Percentiles rank a stretch among this genome's conserved stretches.
phyloP scores from a whole-genome alignment of 2,329 filamentous ascomycete genomes.

The Fusarium beomiforme region DNA sequence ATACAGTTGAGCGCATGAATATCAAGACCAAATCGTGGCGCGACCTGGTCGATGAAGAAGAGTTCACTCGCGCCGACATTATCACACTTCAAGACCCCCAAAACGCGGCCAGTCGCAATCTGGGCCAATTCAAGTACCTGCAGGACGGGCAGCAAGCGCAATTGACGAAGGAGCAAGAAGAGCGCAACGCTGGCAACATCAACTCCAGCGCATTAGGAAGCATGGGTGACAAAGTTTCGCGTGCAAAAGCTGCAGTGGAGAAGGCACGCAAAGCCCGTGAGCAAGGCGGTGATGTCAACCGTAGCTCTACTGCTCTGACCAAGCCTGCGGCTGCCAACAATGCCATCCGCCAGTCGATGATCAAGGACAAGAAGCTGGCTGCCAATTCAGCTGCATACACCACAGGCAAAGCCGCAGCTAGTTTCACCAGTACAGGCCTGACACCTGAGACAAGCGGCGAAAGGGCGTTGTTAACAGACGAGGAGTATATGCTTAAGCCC shows the following conservation, averaged over 20 bases:
- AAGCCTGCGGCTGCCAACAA: conserved; percentile 45
- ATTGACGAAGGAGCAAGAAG: conserved; percentile 75
- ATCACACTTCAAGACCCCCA: conserved; percentile 97
- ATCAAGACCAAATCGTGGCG: conserved; percentile 97
- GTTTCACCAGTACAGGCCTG: conserved; percentile 93
- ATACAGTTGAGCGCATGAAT: conserved; percentile 94
- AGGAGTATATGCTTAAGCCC: conserved; percentile 96
- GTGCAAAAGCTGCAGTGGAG: conserved; percentile 93
- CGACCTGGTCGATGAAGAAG: conserved; percentile 86
- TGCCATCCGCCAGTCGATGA: conserved; percentile 48
- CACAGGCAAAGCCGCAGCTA: conserved; percentile 89
- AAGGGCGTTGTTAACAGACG: conserved; percentile 85
- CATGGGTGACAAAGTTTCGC: conserved; percentile 82
- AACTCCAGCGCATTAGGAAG: conserved; percentile 85
- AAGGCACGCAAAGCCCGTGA: conserved; percentile 81
- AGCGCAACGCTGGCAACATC: conserved; percentile 73
- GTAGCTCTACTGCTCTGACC: conserved; percentile 56
- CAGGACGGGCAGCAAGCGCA: conserved; percentile 80
- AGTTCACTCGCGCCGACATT: conserved; percentile 90
- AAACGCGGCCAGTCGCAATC: conserved; percentile 82
- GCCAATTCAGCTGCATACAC: conserved; percentile 93
- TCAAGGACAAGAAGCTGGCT: conserved; percentile 68
- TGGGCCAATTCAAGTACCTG: conserved; percentile 89
- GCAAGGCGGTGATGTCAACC: conserved; percentile 67
- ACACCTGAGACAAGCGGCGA: conserved; percentile 92